phyloP scores from a whole-genome alignment of 2,329 filamentous ascomycete species.

The Fusarium verrucosum region DNA sequence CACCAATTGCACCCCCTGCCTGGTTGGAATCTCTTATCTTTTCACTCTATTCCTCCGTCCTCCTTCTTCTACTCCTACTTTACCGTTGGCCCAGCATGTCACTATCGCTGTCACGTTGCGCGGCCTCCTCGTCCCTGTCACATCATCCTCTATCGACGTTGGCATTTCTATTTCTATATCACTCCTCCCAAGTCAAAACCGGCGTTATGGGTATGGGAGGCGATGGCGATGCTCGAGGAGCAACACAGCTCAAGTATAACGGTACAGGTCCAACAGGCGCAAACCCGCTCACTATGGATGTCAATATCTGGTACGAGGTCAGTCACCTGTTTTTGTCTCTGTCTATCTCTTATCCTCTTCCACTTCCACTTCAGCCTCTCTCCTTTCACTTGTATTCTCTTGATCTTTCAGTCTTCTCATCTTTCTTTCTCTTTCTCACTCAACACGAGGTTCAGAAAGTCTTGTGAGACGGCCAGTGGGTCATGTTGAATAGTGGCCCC shows the following conservation, averaged over 20 bases:
- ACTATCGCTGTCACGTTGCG: slow-evolving; percentile 10
- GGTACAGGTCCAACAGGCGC: slow-evolving; percentile 71
- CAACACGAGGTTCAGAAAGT: slow-evolving; percentile 1
- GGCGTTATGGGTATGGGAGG: slow-evolving; percentile 34
- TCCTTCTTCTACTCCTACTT: slow-evolving; percentile 4
- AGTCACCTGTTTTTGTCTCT: slow-evolving; percentile 37
- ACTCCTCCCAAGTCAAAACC: slow-evolving; percentile 29
- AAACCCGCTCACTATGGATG: slow-evolving; percentile 71
- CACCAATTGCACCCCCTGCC: slow-evolving; percentile 21
- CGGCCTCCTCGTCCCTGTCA: slow-evolving; percentile 10
- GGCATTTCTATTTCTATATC: slow-evolving; percentile 30
- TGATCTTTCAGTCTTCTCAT: slow-evolving; percentile 7
- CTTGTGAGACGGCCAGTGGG: slow-evolving; percentile 17
- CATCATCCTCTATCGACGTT: slow-evolving; percentile 8
- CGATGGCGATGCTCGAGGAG: slow-evolving; percentile 55
- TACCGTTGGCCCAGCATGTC: slow-evolving; percentile 14
- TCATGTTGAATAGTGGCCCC: slow-evolving; percentile 16
- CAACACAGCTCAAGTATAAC: slow-evolving; percentile 66
- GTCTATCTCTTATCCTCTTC: slow-evolving; percentile 6
- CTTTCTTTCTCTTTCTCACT: background rate
- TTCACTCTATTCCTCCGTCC: background rate
- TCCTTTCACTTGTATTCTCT: background rate
- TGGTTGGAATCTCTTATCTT: slow-evolving; percentile 19
- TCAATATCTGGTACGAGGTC: slow-evolving; percentile 83
- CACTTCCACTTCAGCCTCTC: background rate